These are phyloP conservation scores for Fusarium sp. DNA, from an alignment of 2,329 filamentous ascomycete species.

Conservation along the genomic window DNA sequence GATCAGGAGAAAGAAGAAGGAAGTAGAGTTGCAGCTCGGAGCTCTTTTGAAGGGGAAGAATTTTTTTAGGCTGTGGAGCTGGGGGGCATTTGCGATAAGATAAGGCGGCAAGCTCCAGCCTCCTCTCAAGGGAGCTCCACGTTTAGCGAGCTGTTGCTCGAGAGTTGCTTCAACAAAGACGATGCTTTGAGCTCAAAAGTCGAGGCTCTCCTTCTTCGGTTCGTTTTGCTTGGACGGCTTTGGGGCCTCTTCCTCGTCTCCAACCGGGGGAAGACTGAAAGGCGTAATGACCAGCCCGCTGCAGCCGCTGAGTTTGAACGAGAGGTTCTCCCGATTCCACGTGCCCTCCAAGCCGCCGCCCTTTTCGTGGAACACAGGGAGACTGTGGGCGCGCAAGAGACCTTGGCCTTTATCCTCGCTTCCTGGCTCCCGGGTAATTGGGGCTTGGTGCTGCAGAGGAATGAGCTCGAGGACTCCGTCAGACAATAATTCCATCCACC, in stretches of 20 bases:
- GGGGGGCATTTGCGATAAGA: slow-evolving; percentile 13
- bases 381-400: slow-evolving; percentile 82
- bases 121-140: neutral
- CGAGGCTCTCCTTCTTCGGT: slow-evolving; percentile 74
- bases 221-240: slow-evolving; percentile 60
- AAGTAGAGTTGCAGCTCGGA: slow-evolving; percentile 25
- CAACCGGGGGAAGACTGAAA: slow-evolving; percentile 88
- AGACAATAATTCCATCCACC: slow-evolving; percentile 86
- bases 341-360: slow-evolving; percentile 80
- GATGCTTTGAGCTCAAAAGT: slow-evolving; percentile 68
- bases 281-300: slow-evolving; percentile 87
- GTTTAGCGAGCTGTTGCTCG: neutral
- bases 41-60: slow-evolving; percentile 35
- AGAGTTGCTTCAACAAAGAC: neutral
- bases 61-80: slow-evolving; percentile 41
- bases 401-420: slow-evolving; percentile 84
- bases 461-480: slow-evolving; percentile 91
- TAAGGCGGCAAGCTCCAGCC: slow-evolving; percentile 17
- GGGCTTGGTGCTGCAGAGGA: slow-evolving; percentile 70
- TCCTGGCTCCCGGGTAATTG: slow-evolving; percentile 61
- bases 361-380: slow-evolving; percentile 89
- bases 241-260: slow-evolving; percentile 69
- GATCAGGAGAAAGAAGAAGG: slow-evolving; percentile 33
- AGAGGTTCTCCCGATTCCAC: slow-evolving; percentile 84
- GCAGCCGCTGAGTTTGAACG: slow-evolving; percentile 86